Conservation (phyloP, 768 basidiomycete species). For the Lentinula edodes region DNA sequence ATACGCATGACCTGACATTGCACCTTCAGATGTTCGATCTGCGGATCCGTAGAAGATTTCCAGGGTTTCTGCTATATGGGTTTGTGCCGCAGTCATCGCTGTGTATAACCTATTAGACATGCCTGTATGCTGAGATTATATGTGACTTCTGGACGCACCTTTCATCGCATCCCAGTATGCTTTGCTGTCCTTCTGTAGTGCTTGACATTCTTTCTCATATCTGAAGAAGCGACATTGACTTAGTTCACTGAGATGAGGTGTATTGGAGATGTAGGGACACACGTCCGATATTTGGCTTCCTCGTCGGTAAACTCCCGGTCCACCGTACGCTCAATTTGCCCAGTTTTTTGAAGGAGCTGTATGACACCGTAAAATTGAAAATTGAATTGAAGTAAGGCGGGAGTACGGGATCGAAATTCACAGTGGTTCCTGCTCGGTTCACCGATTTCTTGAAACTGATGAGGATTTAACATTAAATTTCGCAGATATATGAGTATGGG, state of each 20-base stretch:
- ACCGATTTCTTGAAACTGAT: constrained; percentile 89
- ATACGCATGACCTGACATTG: constrained; percentile 97
- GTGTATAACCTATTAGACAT: constrained; percentile 4
- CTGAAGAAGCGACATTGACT: constrained; percentile 32
- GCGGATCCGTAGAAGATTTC: constrained; percentile 88
- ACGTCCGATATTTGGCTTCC: constrained; percentile 88
- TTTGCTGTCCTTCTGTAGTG: constrained; percentile 93
- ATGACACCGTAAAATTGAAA: not conserved
- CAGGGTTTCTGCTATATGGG: constrained; percentile 88
- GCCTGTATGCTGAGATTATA: not conserved
- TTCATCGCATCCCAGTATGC: constrained; percentile 92
- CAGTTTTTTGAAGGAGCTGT: constrained; percentile 94
- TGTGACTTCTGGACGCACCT: constrained; percentile 39
- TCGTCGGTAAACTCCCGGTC: constrained; percentile 93
- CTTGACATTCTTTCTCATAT: constrained; percentile 94
- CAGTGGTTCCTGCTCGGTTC: constrained; percentile 87
- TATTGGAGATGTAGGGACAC: constrained; percentile 26
- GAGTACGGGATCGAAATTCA: constrained; percentile 28
- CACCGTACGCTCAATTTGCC: constrained; percentile 93
- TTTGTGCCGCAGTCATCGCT: constrained; percentile 96
- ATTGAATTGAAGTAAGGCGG: constrained; percentile 10
- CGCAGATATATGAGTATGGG: no score
- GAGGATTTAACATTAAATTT: not conserved
- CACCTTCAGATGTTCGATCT: constrained; percentile 81
- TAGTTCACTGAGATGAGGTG: not conserved